A percentile compares a stretch with the other conserved stretches of the same genome.
These are phyloP conservation scores for Picea abies DNA, from an alignment of 83 land plant species.

Conservation along the genomic window DNA sequence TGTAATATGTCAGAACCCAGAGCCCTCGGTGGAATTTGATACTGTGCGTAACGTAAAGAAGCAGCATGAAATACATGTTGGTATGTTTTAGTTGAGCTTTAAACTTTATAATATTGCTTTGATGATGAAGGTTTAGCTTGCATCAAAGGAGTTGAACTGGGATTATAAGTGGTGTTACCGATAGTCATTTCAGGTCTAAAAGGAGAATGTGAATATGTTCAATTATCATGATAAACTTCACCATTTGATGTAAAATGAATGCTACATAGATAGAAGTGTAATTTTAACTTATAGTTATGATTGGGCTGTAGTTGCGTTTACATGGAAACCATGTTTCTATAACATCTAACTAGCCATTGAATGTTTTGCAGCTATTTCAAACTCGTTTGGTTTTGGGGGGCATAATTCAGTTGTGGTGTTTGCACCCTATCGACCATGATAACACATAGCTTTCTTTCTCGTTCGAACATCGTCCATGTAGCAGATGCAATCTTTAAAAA, in stretches of 20 bases:
- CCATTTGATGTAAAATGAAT: neutral
- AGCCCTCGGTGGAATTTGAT: constrained; percentile 83
- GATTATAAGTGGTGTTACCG: neutral
- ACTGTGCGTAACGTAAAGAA: constrained; percentile 79
- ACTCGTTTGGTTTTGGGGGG: constrained; percentile 52
- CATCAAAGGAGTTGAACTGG: neutral
- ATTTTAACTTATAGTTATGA: neutral
- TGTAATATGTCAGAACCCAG: constrained; percentile 60
- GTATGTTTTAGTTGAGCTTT: constrained; percentile 37
- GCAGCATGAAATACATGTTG: constrained; percentile 86
- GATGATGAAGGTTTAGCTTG: neutral
- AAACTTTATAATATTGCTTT: neutral
- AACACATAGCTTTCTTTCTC: neutral
- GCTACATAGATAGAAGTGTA: neutral
- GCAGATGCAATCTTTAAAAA: too few relatives aligned
- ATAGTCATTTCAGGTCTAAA: constrained; percentile 3
- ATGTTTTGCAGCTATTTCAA: constrained; percentile 32
- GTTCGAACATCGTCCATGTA: too few relatives aligned
- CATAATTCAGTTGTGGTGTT: constrained; percentile 44
- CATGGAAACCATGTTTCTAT: neutral
- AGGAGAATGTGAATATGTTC: neutral
- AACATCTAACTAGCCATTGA: neutral
- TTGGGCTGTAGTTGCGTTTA: neutral
- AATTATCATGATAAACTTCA: neutral
- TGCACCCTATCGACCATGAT: constrained; percentile 35